Evolutionary conservation across 2,329 filamentous ascomycete species (phyloP).

Genomic region (Sporothrix schenckii): DNA sequence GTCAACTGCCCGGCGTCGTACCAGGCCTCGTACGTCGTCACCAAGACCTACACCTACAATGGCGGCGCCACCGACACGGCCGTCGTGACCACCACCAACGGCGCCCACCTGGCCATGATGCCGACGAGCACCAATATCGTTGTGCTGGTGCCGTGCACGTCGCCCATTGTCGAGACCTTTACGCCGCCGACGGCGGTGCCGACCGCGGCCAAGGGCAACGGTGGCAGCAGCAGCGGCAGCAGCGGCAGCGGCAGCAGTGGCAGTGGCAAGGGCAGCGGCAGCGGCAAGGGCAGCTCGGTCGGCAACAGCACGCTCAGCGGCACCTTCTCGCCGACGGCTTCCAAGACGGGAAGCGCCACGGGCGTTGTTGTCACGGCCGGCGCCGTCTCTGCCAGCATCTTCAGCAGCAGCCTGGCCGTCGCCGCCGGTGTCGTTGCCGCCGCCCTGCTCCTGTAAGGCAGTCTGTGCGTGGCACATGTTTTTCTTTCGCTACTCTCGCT

Average conservation of each 20-base stretch:
- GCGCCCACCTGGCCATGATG: slow-evolving; percentile 20
- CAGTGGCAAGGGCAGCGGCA: slow-evolving; percentile 5
- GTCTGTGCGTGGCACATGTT: not conserved
- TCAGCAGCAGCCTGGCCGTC: slow-evolving; percentile 26
- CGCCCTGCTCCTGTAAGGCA: slow-evolving; percentile 28
- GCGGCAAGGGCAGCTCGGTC: not conserved
- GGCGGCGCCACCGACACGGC: not conserved
- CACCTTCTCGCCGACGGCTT: slow-evolving; percentile 19
- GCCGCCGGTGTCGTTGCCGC: slow-evolving; percentile 19
- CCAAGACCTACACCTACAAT: slow-evolving; percentile 34
- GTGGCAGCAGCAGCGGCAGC: not conserved
- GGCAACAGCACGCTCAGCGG: slow-evolving; percentile 21
- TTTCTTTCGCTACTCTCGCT: too few relatives aligned
- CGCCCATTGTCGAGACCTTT: slow-evolving; percentile 49
- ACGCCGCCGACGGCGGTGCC: slow-evolving; percentile 54
- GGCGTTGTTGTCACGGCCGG: slow-evolving; percentile 28
- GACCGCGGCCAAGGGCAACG: not conserved
- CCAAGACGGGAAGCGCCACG: not conserved
- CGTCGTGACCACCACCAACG: slow-evolving; percentile 20
- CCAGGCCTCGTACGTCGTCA: slow-evolving; percentile 40
- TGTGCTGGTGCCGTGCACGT: slow-evolving; percentile 37
- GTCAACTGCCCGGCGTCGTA: slow-evolving; percentile 41
- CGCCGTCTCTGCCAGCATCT: slow-evolving; percentile 13
- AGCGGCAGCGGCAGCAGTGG: slow-evolving; percentile 11
- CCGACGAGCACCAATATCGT: slow-evolving; percentile 37